phyloP scores from a whole-genome alignment of 352 stramenopile species.

The Labyrinthula sp. region DNA sequence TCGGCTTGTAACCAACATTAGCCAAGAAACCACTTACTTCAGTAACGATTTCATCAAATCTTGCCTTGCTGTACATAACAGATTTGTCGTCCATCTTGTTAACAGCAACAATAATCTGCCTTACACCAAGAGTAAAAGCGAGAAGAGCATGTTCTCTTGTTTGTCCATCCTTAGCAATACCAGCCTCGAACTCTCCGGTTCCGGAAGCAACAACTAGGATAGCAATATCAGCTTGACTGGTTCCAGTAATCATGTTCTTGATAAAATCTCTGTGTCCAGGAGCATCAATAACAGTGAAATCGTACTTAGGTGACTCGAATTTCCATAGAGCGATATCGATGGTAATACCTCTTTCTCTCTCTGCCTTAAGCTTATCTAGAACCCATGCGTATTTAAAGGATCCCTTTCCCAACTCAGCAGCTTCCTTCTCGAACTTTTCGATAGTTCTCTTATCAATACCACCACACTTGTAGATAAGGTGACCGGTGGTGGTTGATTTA shows the following conservation, averaged over 20 bases:
- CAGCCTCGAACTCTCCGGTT: slow-evolving; percentile 71
- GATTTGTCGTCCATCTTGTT: slow-evolving; percentile 96
- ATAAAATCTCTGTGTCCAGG: slow-evolving; percentile 94
- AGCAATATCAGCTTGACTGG: slow-evolving; percentile 86
- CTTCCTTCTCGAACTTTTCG: slow-evolving; percentile 94
- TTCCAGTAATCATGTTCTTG: slow-evolving; percentile 99
- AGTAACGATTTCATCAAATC: slow-evolving; percentile 77
- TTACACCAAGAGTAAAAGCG: slow-evolving; percentile 83
- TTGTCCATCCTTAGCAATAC: slow-evolving; percentile 80
- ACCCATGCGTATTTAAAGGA: slow-evolving; percentile 98
- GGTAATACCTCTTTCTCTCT: slow-evolving; percentile 87
- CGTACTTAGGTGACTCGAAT: slow-evolving; percentile 83
- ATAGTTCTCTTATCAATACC: slow-evolving; percentile 94
- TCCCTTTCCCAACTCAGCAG: slow-evolving; percentile 77
- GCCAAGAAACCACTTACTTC: slow-evolving; percentile 71
- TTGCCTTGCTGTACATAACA: slow-evolving; percentile 68
- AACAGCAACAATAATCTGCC: slow-evolving; percentile 87
- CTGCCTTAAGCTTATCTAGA: slow-evolving; percentile 89
- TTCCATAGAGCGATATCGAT: slow-evolving; percentile 93
- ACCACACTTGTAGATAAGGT: slow-evolving; percentile 97
- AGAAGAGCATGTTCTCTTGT: slow-evolving; percentile 81
- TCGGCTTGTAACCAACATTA: slow-evolving; percentile 85
- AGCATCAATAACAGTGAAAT: slow-evolving; percentile 92
- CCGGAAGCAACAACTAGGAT: slow-evolving; percentile 76
- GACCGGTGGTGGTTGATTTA: slow-evolving; percentile 94